Evolutionary conservation across 768 basidiomycete species (phyloP).

Genomic region (Amanita muscaria): DNA sequence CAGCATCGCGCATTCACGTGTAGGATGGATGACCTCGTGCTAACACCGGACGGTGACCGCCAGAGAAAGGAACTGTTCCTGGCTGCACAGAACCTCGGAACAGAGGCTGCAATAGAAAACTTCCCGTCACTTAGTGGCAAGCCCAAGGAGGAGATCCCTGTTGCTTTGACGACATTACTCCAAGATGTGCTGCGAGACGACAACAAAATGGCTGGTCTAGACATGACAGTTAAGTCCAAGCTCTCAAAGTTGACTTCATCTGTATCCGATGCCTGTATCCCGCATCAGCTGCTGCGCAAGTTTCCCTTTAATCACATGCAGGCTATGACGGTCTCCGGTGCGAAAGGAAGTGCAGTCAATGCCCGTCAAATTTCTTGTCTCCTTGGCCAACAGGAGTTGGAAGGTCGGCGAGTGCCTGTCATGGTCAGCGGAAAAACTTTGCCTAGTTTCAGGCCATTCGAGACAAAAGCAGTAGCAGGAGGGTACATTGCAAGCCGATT

Average conservation of each 20-base stretch:
- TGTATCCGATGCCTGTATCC: slow-evolving; percentile 83
- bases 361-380: slow-evolving; percentile 97
- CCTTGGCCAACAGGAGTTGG: slow-evolving; percentile 94
- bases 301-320: slow-evolving; percentile 99
- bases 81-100: slow-evolving; percentile 64
- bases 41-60: slow-evolving; percentile 75
- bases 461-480: slow-evolving; percentile 96
- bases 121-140: slow-evolving; percentile 64
- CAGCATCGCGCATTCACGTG: slow-evolving; percentile 97
- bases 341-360: slow-evolving; percentile 96
- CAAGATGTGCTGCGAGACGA: slow-evolving; percentile 94
- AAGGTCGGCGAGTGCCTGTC: slow-evolving; percentile 96
- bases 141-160: slow-evolving; percentile 43
- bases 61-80: slow-evolving; percentile 60
- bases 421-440: slow-evolving; percentile 99
- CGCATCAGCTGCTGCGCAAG: slow-evolving; percentile 76
- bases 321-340: slow-evolving; percentile 95
- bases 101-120: slow-evolving; percentile 83
- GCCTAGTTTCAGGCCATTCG: slow-evolving; percentile 93
- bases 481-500: slow-evolving; percentile 98
- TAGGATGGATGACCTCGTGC: slow-evolving; percentile 94
- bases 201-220: slow-evolving; percentile 93
- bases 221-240: slow-evolving; percentile 83
- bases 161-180: slow-evolving; percentile 56
- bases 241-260: slow-evolving; percentile 82